A percentile compares a stretch with the other conserved stretches of the same genome.
phyloP scores from a whole-genome alignment of 1,284 basidiomycete species.

The Coniferiporia weirii region DNA sequence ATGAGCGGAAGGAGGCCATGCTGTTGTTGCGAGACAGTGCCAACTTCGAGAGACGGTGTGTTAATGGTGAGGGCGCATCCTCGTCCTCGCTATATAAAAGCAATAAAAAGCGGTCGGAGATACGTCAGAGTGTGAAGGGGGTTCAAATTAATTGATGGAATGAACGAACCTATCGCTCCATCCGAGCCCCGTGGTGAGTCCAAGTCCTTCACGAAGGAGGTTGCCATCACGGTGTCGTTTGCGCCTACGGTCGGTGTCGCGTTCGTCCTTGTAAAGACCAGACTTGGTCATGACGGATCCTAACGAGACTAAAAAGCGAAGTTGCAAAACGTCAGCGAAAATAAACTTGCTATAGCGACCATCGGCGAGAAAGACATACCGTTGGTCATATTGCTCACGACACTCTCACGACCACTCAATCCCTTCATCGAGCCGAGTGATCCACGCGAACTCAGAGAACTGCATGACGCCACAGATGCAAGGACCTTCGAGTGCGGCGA shows the following conservation, averaged over 20 bases:
- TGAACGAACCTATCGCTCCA: constrained; percentile 64
- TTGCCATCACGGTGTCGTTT: constrained; percentile 66
- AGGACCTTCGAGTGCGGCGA: constrained; percentile 71
- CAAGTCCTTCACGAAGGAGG: constrained; percentile 64
- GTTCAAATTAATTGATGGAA: constrained; percentile 34
- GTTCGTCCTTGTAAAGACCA: constrained; percentile 54
- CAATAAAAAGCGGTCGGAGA: neutral
- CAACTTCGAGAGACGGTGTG: constrained; percentile 54
- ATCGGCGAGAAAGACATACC: constrained; percentile 21
- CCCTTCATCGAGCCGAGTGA: neutral
- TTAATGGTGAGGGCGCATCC: constrained; percentile 70
- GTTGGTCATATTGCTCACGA: constrained; percentile 10
- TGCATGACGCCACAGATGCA: constrained; percentile 29
- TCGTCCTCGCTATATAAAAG: constrained; percentile 53
- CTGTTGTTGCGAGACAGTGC: constrained; percentile 25
- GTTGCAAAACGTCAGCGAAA: neutral
- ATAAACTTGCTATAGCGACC: constrained; percentile 33
- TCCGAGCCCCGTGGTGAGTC: constrained; percentile 73
- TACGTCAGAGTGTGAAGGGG: neutral
- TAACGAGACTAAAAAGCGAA: neutral
- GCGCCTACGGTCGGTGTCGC: constrained; percentile 58
- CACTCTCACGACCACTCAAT: constrained; percentile 6
- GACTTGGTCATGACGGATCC: constrained; percentile 45
- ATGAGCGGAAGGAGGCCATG: constrained; percentile 17
- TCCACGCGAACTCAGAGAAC: neutral